Percentiles rank a stretch among this genome's conserved stretches.
These are phyloP conservation scores for Sarocladium strictum DNA, from an alignment of 2,329 filamentous ascomycete species.

Conservation along the genomic window DNA sequence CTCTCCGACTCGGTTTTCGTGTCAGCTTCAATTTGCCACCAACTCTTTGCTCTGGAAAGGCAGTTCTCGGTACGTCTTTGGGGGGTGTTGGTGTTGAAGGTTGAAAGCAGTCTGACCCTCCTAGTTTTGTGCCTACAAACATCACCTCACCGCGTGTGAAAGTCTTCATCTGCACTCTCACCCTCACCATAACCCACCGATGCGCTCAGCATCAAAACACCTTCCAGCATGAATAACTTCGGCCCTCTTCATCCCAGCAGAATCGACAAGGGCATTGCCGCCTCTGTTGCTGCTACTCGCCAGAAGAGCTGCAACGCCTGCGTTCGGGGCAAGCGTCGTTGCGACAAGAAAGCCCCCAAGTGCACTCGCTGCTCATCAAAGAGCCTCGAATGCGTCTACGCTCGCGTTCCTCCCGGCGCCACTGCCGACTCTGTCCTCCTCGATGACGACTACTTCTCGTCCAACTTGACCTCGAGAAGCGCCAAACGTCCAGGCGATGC, in stretches of 20 bases:
- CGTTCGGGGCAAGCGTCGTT: slow-evolving; percentile 40
- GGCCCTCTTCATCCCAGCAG: slow-evolving; percentile 10
- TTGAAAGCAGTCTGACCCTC: no score
- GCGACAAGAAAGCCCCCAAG: slow-evolving; percentile 37
- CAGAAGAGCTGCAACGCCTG: slow-evolving; percentile 46
- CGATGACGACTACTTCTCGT: neutral
- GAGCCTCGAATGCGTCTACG: slow-evolving; percentile 36
- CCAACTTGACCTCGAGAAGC: slow-evolving; percentile 2
- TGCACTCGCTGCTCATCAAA: slow-evolving; percentile 38
- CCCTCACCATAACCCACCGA: neutral
- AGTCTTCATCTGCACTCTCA: neutral
- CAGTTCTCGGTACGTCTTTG: no score
- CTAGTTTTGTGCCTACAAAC: no score
- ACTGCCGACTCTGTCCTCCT: slow-evolving; percentile 9
- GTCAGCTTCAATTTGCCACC: no score
- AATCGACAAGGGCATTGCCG: slow-evolving; percentile 19
- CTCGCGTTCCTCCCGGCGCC: slow-evolving; percentile 25
- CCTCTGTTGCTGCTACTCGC: slow-evolving; percentile 31
- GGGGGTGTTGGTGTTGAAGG: no score
- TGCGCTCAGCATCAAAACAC: neutral
- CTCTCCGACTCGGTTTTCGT: no score
- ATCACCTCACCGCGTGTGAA: no score
- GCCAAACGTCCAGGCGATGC: slow-evolving; percentile 2
- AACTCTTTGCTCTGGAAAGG: no score
- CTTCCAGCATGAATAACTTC: slow-evolving; percentile 7